Evolutionary conservation across 2,329 filamentous ascomycete species (phyloP).

Genomic region (Westerdykella ornata): DNA sequence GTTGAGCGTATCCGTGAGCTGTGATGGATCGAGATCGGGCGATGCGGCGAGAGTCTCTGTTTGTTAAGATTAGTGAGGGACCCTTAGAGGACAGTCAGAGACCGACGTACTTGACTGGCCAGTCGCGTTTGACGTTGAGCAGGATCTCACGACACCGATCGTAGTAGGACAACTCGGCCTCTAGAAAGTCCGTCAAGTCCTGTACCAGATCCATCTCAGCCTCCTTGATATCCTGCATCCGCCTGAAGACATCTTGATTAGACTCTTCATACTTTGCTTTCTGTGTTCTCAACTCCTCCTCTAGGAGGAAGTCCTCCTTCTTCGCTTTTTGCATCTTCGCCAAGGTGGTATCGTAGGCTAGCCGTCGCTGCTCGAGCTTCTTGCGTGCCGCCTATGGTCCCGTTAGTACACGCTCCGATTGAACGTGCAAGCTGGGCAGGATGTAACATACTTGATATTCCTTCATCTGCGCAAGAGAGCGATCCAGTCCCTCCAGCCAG

Average conservation of each 20-base stretch:
- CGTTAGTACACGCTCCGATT: slow-evolving; percentile 10
- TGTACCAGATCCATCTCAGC: slow-evolving; percentile 75
- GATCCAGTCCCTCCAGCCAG: slow-evolving; percentile 89
- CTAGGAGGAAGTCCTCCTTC: slow-evolving; percentile 85
- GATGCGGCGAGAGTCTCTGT: slow-evolving; percentile 36
- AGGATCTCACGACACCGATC: slow-evolving; percentile 85
- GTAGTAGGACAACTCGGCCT: slow-evolving; percentile 84
- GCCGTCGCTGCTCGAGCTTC: slow-evolving; percentile 82
- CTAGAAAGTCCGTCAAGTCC: slow-evolving; percentile 74
- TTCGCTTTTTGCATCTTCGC: slow-evolving; percentile 90
- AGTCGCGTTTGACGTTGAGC: slow-evolving; percentile 59
- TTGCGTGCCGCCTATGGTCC: slow-evolving; percentile 63
- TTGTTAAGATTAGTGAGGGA: slow-evolving; percentile 13
- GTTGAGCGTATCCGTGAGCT: slow-evolving; percentile 56
- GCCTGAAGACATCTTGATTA: slow-evolving; percentile 79
- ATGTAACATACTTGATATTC: slow-evolving; percentile 72
- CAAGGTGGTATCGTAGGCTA: slow-evolving; percentile 85
- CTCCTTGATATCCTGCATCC: slow-evolving; percentile 96
- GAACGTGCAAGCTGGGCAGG: neutral
- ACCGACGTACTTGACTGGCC: slow-evolving; percentile 54
- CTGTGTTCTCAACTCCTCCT: slow-evolving; percentile 84
- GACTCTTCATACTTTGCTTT: slow-evolving; percentile 97
- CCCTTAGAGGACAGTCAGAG: neutral
- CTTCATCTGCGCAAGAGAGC: slow-evolving; percentile 89
- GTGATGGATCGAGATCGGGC: slow-evolving; percentile 57